Base-by-base conservation (phyloP, 1,284 basidiomycete species). In the Pseudozyma flocculosa region DNA sequence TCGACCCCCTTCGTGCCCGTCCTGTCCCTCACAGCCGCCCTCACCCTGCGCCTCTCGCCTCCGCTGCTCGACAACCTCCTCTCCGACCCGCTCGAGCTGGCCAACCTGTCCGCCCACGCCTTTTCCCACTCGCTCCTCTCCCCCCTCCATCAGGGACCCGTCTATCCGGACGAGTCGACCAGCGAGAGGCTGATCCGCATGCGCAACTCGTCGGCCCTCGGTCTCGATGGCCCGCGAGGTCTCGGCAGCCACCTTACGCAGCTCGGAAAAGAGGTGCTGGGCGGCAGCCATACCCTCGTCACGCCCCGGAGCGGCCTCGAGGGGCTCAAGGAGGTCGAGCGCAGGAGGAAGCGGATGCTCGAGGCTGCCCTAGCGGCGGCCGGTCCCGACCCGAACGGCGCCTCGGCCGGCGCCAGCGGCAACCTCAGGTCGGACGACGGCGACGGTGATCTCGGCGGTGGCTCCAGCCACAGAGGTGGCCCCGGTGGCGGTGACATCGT, bases 141-240 rank as follows among this genome's bases (percentile, higher is more conserved):
- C 8, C 62, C 62, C 17, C 36, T 65, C 29, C 58, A 65, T 29
- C 57, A 65, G 42, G 62, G 62, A 18, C 58, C 62, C 4, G 49
- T 65, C 22, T 65, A 65, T 50, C 62, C 62, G n/a, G 58, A 65
- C 37, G 62, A 65, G 24, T 65, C 62, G 11, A 54, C 51, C 0
- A 32, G 53, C 4, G 58, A 65, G 32, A 65, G 58, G 17, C 49
- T 55, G 22, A 53, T 54, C 17, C 21, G 62, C 37, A 53, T 50
- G 3, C 49, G 32, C n/a, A 57, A 54, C 7, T 48, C 58, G 5
- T 50, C 51, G 4, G 54, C 58, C 4, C 49, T 65, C 10, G 58
- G 62, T 5, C 52, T 65, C 32, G 62, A 65, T 17, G 58, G 62
- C 15, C 62, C 58, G 23, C 45, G 51, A 9, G 54, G 62, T 22